Percentiles rank a stretch among this genome's conserved stretches.
Conservation (phyloP, 805 yeast genomes). For the Saturnispora dispora region DNA sequence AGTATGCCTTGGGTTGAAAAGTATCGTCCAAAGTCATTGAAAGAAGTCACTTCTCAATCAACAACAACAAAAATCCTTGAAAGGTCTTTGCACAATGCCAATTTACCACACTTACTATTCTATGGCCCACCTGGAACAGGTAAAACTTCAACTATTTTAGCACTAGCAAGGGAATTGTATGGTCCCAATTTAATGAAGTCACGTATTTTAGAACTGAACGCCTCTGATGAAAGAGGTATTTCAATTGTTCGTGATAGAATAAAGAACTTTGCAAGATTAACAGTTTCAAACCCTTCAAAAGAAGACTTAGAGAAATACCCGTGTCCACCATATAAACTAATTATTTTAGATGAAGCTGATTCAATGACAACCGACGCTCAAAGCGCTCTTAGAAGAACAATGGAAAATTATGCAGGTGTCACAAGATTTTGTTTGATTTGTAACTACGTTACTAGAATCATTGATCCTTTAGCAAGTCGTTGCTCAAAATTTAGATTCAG, state of each 20-base stretch:
- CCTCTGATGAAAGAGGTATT: conserved; percentile 88
- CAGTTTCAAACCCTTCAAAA: conserved; percentile 70
- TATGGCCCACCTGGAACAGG: conserved; percentile 96
- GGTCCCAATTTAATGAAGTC: conserved; percentile 62
- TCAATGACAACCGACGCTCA: conserved; percentile 99
- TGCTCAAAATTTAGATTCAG: conserved; percentile 93
- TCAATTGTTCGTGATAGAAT: conserved; percentile 79
- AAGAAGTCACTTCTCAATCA: conserved; percentile 87
- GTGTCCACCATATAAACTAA: conserved; percentile 92
- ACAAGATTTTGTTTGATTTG: conserved; percentile 93
- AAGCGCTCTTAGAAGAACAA: conserved; percentile 85
- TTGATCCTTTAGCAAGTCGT: conserved; percentile 92
- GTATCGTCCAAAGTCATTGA: conserved; percentile 80
- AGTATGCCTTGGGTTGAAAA: conserved; percentile 87
- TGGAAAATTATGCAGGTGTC: conserved; percentile 82
- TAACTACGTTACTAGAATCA: conserved; percentile 92
- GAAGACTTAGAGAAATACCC: conserved; percentile 71
- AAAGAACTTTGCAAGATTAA: conserved; percentile 76
- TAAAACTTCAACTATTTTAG: conserved; percentile 80
- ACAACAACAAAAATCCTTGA: conserved; percentile 79
- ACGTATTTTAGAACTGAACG: conserved; percentile 75
- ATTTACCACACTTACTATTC: conserved; percentile 84
- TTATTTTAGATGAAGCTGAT: conserved; percentile 91
- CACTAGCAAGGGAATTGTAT: conserved; percentile 69
- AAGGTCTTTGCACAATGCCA: conserved; percentile 68